Evolutionary conservation across 1,284 basidiomycete species (phyloP).

Genomic region (Sanghuangporus baumii): DNA sequence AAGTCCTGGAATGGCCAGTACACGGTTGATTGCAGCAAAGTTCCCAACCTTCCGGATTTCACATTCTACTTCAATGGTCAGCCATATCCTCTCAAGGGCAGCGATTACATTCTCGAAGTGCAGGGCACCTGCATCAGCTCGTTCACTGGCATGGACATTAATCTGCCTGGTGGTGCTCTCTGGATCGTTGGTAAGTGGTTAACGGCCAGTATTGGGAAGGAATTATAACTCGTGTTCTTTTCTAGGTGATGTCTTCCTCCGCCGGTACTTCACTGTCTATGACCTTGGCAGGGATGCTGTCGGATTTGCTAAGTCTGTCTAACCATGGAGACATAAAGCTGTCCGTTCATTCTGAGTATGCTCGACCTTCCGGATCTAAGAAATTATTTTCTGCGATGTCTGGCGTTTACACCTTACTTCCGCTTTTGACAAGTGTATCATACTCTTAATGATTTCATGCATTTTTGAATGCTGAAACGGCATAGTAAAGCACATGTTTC

Average conservation of each 20-base stretch:
- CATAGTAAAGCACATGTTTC: background rate
- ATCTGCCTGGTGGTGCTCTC: constrained; percentile 79
- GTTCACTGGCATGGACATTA: constrained; percentile 92
- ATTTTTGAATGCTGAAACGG: background rate
- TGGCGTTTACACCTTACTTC: background rate
- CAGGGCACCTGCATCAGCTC: constrained; percentile 92
- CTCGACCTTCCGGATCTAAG: background rate
- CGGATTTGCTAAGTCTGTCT: constrained; percentile 62
- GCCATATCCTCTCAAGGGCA: constrained; percentile 73
- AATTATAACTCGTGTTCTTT: background rate
- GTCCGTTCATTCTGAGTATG: background rate
- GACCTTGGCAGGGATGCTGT: constrained; percentile 83
- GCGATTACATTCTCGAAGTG: constrained; percentile 86
- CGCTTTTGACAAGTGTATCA: background rate
- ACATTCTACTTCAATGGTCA: constrained; percentile 82
- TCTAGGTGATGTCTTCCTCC: constrained; percentile 78
- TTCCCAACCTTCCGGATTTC: constrained; percentile 82
- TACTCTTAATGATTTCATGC: background rate
- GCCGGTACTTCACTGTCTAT: constrained; percentile 92
- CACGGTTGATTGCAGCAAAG: constrained; percentile 83
- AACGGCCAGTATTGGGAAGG: constrained; percentile 13
- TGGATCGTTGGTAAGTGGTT: constrained; percentile 85
- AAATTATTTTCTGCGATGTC: constrained; percentile 1
- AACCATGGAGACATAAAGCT: background rate
- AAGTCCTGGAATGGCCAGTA: constrained; percentile 96